phyloP scores from a whole-genome alignment of 768 basidiomycete genomes.

The Glaciozyma martinii region DNA sequence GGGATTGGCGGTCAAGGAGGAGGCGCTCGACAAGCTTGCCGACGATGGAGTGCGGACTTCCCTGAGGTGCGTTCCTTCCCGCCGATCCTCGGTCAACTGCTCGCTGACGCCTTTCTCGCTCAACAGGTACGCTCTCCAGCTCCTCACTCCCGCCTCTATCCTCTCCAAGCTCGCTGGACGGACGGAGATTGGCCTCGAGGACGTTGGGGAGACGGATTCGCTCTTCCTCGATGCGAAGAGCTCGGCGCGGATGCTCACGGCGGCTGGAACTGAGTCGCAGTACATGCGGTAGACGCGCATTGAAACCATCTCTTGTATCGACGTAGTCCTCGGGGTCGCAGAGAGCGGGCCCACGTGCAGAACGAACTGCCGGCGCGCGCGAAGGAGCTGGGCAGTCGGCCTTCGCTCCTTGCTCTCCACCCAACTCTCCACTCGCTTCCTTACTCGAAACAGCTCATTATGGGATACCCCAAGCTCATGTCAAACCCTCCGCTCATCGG shows the following conservation, averaged over 20 bases:
- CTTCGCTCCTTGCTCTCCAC: too few species aligned
- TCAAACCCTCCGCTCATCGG: slow-evolving; percentile 24
- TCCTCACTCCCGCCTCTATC: slow-evolving; percentile 84
- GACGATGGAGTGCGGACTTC: slow-evolving; percentile 45
- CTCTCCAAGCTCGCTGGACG: slow-evolving; percentile 69
- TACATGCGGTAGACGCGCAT: slow-evolving; percentile 23
- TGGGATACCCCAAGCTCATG: slow-evolving; percentile 16
- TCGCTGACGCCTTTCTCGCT: not conserved
- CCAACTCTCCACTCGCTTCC: too few species aligned
- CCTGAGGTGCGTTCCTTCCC: slow-evolving; percentile 24
- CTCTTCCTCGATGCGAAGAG: slow-evolving; percentile 75
- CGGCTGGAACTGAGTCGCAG: slow-evolving; percentile 17
- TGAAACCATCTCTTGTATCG: too few species aligned
- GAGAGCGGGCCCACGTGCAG: too few species aligned
- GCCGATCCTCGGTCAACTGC: not conserved
- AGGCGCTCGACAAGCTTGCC: slow-evolving; percentile 71
- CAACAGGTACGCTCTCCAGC: slow-evolving; percentile 74
- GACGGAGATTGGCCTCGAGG: slow-evolving; percentile 71
- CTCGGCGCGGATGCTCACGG: slow-evolving; percentile 17
- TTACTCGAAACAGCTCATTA: too few species aligned
- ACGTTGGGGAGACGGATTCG: slow-evolving; percentile 84
- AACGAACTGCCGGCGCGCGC: too few species aligned
- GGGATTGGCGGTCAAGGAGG: slow-evolving; percentile 36
- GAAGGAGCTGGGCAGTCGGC: too few species aligned
- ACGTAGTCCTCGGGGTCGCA: too few species aligned